Conservation (phyloP, 305 asterid genomes). For the Solanum hybrid region DNA sequence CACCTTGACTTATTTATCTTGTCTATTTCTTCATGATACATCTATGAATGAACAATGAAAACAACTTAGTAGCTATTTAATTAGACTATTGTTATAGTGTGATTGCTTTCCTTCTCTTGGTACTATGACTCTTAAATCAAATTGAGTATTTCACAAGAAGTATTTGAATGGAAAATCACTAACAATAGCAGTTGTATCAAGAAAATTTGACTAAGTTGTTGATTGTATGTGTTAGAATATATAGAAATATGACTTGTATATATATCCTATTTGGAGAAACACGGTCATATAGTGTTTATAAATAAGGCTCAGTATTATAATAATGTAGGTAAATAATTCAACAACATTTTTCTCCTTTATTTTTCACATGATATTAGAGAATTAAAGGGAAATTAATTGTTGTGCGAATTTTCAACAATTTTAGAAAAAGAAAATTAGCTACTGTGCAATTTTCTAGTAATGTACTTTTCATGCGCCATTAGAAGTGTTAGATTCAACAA, state of each 20-base stretch:
- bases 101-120: neutral
- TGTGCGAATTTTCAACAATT: neutral
- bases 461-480: neutral
- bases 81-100: neutral
- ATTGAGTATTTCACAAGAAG: neutral
- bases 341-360: neutral
- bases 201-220: neutral
- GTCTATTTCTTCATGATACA: neutral
- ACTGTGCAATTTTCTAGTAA: neutral
- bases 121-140: neutral
- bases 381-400: neutral
- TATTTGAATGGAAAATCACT: neutral
- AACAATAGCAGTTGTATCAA: neutral
- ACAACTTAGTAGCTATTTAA: neutral
- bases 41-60: neutral
- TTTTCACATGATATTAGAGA: neutral
- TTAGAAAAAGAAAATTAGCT: neutral
- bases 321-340: neutral
- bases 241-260: neutral
- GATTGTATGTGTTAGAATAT: neutral
- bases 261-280: neutral
- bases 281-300: neutral
- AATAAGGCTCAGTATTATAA: neutral
- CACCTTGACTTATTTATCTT: neutral
- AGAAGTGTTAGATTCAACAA: neutral